A percentile compares a stretch with the other conserved stretches of the same genome.
Conservation (phyloP, 352 stramenopile genomes). For the Phytophthora fragariaefolia region DNA sequence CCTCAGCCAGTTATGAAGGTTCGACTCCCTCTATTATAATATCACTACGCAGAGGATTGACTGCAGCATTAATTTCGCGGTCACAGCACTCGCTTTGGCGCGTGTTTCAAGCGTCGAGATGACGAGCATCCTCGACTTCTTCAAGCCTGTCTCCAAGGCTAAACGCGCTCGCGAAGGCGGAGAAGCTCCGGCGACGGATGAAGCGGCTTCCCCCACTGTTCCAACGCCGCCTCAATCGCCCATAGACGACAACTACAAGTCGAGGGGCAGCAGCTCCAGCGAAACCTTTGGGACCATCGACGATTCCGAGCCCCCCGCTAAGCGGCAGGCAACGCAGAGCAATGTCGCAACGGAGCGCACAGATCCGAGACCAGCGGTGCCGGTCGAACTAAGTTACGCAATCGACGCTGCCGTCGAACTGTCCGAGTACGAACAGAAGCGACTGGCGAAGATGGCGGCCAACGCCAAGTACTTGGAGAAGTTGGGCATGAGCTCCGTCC, state of each 20-base stretch:
- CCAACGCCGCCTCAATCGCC: conserved; percentile 4
- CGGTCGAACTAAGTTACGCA: not conserved
- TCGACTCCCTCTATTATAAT: too few species aligned
- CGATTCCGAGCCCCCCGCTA: conserved; percentile 1
- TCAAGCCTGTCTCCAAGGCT: conserved; percentile 24
- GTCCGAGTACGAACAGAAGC: conserved; percentile 60
- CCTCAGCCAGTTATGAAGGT: too few species aligned
- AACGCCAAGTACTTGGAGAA: conserved; percentile 57
- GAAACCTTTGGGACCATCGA: not conserved
- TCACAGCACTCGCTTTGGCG: too few species aligned
- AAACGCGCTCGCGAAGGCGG: conserved; percentile 10
- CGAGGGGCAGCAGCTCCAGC: not conserved
- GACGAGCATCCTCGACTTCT: conserved; percentile 42
- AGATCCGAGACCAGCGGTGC: not conserved
- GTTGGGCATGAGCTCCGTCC: conserved; percentile 42
- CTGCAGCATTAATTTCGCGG: too few species aligned
- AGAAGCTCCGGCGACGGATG: not conserved
- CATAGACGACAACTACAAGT: not conserved
- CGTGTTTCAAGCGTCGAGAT: conserved; percentile 4
- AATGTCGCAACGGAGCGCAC: not conserved
- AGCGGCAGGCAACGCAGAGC: conserved; percentile 6
- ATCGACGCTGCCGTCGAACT: conserved; percentile 3
- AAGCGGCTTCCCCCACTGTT: not conserved
- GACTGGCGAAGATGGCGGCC: conserved; percentile 41
- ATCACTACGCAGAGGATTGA: too few species aligned